Evolutionary conservation across 805 yeast species (phyloP), one percentile per base, ranked within the genome.

Genomic region (Yamadazyma scolyti): DNA sequence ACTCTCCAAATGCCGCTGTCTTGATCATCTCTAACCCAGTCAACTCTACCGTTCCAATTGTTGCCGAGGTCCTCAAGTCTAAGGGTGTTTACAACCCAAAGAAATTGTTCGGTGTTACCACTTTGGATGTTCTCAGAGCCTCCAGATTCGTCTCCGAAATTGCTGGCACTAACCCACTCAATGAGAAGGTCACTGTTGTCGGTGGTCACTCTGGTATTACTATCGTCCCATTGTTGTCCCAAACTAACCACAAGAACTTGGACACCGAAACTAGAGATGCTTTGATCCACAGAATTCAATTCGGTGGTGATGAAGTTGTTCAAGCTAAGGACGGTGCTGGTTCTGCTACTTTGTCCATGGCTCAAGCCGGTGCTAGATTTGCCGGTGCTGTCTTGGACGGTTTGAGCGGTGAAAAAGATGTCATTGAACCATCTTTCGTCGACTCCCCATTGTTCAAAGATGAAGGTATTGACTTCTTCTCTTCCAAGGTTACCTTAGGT

Each of bases 201-300:
- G 97, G 97, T 61, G 97, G 97, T 52, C 97, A 88, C 79, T 86
- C 96, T 38, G 97, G 97, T 67, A 80, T 82, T 59, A 89, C 97
- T 63, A 88, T 88, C 65, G 94, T 88, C 40, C 97, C 97, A 56
- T 71, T 89, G 63, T 69, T 88, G 60, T 84, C 95, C 42, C 95
- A 83, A 71, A 73, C 93, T 47, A 73, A 66, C 65, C 86, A 82
- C 73, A 67, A 71, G 52, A 49, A 65, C 48, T 66, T 82, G 47
- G 56, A 47, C 35, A 36, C 45, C 22, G 65, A 58, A 37, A 54
- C 53, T 38, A 58, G 67, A 58, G 68, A 61, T 46, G 58, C 61
- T 36, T 72, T 87, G 51, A 73, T 85, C 57, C 75, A 86, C 74
- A 81, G 96, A 65, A 85, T 88, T 61, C 96, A 88, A 71, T 88